Evolutionary conservation across 495 filamentous ascomycete genomes (phyloP).

Genomic region (Penicillium arizonense): DNA sequence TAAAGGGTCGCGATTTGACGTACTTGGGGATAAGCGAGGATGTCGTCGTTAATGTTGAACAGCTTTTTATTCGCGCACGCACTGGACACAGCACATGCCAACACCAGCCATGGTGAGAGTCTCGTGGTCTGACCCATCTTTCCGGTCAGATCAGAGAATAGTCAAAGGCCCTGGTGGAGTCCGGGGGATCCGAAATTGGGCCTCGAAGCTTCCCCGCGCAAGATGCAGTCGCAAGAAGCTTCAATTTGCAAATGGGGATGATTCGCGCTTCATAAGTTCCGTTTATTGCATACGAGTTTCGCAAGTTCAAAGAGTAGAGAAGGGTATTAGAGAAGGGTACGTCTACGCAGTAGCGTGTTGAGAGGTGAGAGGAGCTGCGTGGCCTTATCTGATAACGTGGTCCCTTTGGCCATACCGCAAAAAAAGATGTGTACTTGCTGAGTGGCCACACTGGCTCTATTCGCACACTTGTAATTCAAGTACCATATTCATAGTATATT

Average conservation of each 20-base stretch:
- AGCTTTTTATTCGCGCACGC: constrained; percentile 54
- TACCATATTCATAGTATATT: too few species aligned
- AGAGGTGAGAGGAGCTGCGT: constrained; percentile 20
- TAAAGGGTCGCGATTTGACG: constrained; percentile 8
- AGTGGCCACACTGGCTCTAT: not conserved
- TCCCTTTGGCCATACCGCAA: too few species aligned
- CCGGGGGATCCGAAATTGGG: not conserved
- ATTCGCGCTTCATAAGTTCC: too few species aligned
- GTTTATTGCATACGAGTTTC: not conserved
- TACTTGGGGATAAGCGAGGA: constrained; percentile 91
- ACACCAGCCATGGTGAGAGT: constrained; percentile 27
- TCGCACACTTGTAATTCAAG: too few species aligned
- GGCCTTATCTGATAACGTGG: constrained; percentile 30
- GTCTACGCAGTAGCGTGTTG: not conserved
- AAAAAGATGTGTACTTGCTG: too few species aligned
- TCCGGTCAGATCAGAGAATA: not conserved
- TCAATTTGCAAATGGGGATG: not conserved
- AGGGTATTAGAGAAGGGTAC: not conserved
- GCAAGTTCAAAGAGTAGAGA: too few species aligned
- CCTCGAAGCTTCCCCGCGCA: not conserved
- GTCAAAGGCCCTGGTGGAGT: not conserved
- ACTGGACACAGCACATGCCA: constrained; percentile 37
- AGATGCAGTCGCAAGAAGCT: constrained; percentile 1
- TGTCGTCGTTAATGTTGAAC: constrained; percentile 86
- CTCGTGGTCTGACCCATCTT: constrained; percentile 29